phyloP scores from a whole-genome alignment of 768 basidiomycete species.

The Neoboletus magnificus region DNA sequence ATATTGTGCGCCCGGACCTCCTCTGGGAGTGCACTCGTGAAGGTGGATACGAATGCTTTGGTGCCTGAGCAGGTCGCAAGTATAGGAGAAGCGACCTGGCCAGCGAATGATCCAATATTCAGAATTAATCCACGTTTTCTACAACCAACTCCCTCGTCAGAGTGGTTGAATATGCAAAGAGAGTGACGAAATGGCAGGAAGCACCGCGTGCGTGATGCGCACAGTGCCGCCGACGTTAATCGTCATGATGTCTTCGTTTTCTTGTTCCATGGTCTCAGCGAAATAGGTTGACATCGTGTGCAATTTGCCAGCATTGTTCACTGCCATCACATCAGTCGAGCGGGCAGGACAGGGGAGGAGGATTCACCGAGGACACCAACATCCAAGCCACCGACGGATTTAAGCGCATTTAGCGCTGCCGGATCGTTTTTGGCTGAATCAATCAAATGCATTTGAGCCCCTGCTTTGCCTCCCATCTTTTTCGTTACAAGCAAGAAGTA shows the following conservation, averaged over 20 bases:
- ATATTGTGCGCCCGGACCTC: conserved; percentile 78
- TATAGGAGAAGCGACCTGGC: conserved; percentile 85
- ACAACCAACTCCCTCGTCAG: conserved; percentile 14
- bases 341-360: background rate
- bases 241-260: conserved; percentile 75
- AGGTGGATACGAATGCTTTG: conserved; percentile 87
- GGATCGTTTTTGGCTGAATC: conserved; percentile 69
- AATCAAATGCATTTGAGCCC: conserved; percentile 63
- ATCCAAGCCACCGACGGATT: conserved; percentile 47
- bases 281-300: conserved; percentile 84
- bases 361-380: conserved; percentile 74
- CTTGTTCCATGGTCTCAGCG: conserved; percentile 67
- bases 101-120: conserved; percentile 91
- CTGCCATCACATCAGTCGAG: conserved; percentile 36
- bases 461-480: conserved; percentile 43
- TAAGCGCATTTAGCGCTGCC: conserved; percentile 50
- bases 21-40: conserved; percentile 79
- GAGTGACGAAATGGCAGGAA: conserved; percentile 64
- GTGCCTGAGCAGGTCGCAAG: conserved; percentile 91
- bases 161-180: background rate
- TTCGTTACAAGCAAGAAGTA: conserved; percentile 26
- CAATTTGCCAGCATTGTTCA: conserved; percentile 96
- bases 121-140: conserved; percentile 85
- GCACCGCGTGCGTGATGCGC: conserved; percentile 71
- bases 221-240: conserved; percentile 86